Evolutionary conservation across 352 stramenopile genomes (phyloP).

Genomic region (Plasmopara muralis): DNA sequence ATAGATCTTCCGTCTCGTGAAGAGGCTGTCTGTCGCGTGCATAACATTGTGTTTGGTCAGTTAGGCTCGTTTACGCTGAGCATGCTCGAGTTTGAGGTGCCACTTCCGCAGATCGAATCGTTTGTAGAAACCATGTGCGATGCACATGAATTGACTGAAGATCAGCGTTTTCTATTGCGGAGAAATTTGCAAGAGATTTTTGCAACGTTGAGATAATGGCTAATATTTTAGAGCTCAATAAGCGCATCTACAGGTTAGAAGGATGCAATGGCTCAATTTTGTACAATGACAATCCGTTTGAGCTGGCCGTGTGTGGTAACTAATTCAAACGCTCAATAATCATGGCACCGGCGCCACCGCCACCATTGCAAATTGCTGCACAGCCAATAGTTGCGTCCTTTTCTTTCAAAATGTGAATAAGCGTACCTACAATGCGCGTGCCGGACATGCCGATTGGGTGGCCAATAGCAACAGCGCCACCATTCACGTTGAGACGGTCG

Average conservation of each 20-base stretch:
- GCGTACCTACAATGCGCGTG: slow-evolving; percentile 90
- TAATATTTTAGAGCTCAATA: slow-evolving; percentile 11
- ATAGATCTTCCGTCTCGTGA: slow-evolving; percentile 54
- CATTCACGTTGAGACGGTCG: slow-evolving; percentile 94
- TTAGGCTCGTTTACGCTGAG: slow-evolving; percentile 80
- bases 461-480: slow-evolving; percentile 86
- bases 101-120: slow-evolving; percentile 68
- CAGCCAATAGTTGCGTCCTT: slow-evolving; percentile 93
- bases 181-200: slow-evolving; percentile 81
- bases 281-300: slow-evolving; percentile 15
- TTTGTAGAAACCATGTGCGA: slow-evolving; percentile 87
- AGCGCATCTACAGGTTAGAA: slow-evolving; percentile 7
- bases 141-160: slow-evolving; percentile 76
- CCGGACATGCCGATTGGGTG: slow-evolving; percentile 86
- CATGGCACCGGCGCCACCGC: slow-evolving; percentile 94
- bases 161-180: slow-evolving; percentile 75
- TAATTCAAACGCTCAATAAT: slow-evolving; percentile 90
- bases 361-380: slow-evolving; percentile 98
- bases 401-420: slow-evolving; percentile 93
- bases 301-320: neutral
- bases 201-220: slow-evolving; percentile 14
- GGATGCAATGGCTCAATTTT: neutral
- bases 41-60: slow-evolving; percentile 87
- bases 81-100: slow-evolving; percentile 84
- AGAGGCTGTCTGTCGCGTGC: slow-evolving; percentile 73